A percentile compares a stretch with the other conserved stretches of the same genome.
phyloP scores from a whole-genome alignment of 2,329 filamentous ascomycete genomes.

The Lachnellula arida region DNA sequence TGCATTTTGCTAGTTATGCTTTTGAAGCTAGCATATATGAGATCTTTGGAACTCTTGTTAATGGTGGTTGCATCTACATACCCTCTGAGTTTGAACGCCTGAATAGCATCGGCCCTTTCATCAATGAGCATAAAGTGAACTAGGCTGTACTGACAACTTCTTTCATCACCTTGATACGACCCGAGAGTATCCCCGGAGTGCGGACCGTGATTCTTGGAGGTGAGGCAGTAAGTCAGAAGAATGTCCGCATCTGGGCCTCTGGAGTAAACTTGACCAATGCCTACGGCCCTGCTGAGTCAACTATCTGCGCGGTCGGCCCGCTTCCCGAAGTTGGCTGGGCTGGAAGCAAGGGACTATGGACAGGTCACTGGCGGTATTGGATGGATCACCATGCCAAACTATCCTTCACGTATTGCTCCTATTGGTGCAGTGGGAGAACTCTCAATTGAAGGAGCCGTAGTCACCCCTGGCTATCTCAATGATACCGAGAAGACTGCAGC shows the following conservation, averaged over 20 bases:
- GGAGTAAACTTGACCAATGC: conserved; percentile 36
- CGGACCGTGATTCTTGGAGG: conserved; percentile 17
- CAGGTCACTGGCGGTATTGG: conserved; percentile 3
- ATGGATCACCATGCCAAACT: conserved; percentile 34
- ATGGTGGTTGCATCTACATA: conserved; percentile 35
- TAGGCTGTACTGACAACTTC: conserved; percentile 21
- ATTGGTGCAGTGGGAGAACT: conserved; percentile 14
- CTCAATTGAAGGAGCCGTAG: conserved; percentile 23
- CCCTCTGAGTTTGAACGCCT: conserved; percentile 35
- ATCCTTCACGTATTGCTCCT: conserved; percentile 9
- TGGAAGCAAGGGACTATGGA: conserved; percentile 6
- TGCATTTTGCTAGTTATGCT: neutral
- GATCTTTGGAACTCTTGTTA: conserved; percentile 27
- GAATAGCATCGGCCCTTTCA: conserved; percentile 28
- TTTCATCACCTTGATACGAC: conserved; percentile 17
- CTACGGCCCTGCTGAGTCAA: conserved; percentile 34
- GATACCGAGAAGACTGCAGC: conserved; percentile 52
- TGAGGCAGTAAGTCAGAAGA: conserved; percentile 33
- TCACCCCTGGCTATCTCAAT: conserved; percentile 52
- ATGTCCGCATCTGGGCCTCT: conserved; percentile 35
- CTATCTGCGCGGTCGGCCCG: conserved; percentile 9
- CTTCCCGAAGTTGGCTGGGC: neutral
- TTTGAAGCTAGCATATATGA: conserved; percentile 36
- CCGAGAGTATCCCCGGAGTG: conserved; percentile 15
- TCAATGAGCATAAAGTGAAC: conserved; percentile 11